Evolutionary conservation across 1,284 basidiomycete genomes (phyloP).

Genomic region (Cutaneotrichosporon cutaneum): DNA sequence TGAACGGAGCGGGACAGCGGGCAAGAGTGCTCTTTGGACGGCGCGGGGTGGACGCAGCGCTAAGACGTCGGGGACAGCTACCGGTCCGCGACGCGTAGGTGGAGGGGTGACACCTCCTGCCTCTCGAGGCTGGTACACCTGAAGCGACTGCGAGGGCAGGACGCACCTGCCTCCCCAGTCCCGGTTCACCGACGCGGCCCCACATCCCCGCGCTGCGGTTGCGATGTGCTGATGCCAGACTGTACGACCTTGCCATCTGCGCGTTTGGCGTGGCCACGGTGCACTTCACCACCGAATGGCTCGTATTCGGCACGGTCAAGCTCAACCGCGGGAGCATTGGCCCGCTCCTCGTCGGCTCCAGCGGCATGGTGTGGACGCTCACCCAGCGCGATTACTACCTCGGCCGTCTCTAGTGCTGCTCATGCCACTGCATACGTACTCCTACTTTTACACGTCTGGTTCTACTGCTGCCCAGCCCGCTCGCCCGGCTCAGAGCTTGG

Average conservation of each 20-base stretch:
- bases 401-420: conserved; percentile 10
- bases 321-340: conserved; percentile 65
- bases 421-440: neutral
- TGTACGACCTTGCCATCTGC: conserved; percentile 83
- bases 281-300: conserved; percentile 82
- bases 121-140: too few species aligned
- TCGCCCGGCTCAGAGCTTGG: conserved; percentile 20
- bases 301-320: conserved; percentile 77
- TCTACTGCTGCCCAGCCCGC: too few species aligned
- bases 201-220: too few species aligned
- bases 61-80: too few species aligned
- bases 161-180: too few species aligned
- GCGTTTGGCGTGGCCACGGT: conserved; percentile 85
- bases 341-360: conserved; percentile 83
- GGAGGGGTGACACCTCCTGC: too few species aligned
- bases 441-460: neutral
- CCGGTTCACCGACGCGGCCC: too few species aligned
- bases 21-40: too few species aligned
- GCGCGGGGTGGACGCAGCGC: too few species aligned
- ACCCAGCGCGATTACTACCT: conserved; percentile 39
- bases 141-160: too few species aligned
- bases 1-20: too few species aligned
- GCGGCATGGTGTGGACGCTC: conserved; percentile 38
- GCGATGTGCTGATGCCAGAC: conserved; percentile 60
- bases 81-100: too few species aligned